Conservation (phyloP, 805 yeast genomes). For the Candida stauntonica region DNA sequence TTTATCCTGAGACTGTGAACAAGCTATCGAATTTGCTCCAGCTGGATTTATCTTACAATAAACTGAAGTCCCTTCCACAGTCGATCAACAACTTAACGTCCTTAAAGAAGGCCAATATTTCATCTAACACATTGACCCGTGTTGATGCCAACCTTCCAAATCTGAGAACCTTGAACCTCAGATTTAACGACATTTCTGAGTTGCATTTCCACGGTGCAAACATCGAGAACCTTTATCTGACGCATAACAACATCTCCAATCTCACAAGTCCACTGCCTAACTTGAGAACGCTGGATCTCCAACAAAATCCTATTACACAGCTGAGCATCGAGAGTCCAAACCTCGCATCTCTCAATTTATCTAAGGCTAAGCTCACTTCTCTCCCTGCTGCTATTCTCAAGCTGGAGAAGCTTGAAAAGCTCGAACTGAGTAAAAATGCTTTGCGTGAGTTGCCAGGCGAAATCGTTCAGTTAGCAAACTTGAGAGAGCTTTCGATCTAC, state of each 20-base stretch:
- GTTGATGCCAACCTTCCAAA: constrained; percentile 42
- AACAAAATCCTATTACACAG: constrained; percentile 79
- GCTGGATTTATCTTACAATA: constrained; percentile 80
- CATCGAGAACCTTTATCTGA: constrained; percentile 66
- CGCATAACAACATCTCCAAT: constrained; percentile 71
- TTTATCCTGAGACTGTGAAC: constrained; percentile 62
- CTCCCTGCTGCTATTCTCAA: constrained; percentile 61
- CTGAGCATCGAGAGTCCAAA: constrained; percentile 51
- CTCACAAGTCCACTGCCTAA: constrained; percentile 60
- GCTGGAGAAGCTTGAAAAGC: constrained; percentile 62
- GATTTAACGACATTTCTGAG: constrained; percentile 57
- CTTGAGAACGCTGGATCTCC: constrained; percentile 66
- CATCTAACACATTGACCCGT: constrained; percentile 57
- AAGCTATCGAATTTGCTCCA: constrained; percentile 54
- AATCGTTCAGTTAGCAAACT: constrained; percentile 51
- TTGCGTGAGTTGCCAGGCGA: constrained; percentile 68
- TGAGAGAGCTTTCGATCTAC: constrained; percentile 64
- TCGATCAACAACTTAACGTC: constrained; percentile 54
- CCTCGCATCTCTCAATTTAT: constrained; percentile 68
- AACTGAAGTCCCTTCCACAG: constrained; percentile 55
- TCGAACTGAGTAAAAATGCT: constrained; percentile 78
- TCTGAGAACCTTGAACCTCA: constrained; percentile 68
- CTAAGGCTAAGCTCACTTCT: constrained; percentile 77
- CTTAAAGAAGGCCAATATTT: constrained; percentile 64
- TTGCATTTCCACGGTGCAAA: constrained; percentile 42